Base-by-base conservation (phyloP, 2,329 filamentous ascomycete genomes). In the Scedosporium apiospermum region DNA sequence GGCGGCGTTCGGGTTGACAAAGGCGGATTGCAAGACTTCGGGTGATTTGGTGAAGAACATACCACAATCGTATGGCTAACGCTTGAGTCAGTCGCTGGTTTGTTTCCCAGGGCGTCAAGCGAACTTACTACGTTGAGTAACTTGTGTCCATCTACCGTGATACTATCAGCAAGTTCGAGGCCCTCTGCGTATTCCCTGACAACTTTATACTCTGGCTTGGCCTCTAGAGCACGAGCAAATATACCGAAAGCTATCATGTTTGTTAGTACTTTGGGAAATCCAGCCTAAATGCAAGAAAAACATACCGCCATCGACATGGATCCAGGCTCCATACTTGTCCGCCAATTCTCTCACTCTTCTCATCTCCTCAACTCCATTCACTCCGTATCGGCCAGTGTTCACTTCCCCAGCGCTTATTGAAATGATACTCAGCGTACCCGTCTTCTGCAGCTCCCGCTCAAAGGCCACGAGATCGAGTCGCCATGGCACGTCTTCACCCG, bases 111-210 rank as follows among this genome's bases (percentile, higher is more conserved):
- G 26, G 23, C 18, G 41, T 12, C 7, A 53, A 7, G 21, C 5
- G 38, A 34, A 80, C 83, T 64, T 73, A 87, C 85, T 57, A 96
- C 91, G 67, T 97, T 97, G 65, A 98, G 82, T n/a, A 96, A 76
- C 71, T 97, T 97, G 74, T 98, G 93, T 0, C 84, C 89, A 69
- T 97, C 93, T 2, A 89, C 87, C 0, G 91, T 88, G 67, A 97
- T 92, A 60, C 90, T 96, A 71, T 97, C 91, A 3, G 90, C 91
- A 2, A 96, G 78, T 65, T 96, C 88, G 12, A 97, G 73, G 0
- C 90, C 90, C 3, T 82, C 79, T 1, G 75, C 80, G 64, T 74
- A 80, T 42, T 71, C 74, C 63, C 75, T 85, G 65, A 85, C 75
- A 12, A 72, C 63, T 2, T 75, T 71, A 70, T 89, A 92, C 63